Evolutionary conservation across 768 basidiomycete species (phyloP), one percentile per base, ranked within the genome.

Genomic region (Clavaria fumosa): DNA sequence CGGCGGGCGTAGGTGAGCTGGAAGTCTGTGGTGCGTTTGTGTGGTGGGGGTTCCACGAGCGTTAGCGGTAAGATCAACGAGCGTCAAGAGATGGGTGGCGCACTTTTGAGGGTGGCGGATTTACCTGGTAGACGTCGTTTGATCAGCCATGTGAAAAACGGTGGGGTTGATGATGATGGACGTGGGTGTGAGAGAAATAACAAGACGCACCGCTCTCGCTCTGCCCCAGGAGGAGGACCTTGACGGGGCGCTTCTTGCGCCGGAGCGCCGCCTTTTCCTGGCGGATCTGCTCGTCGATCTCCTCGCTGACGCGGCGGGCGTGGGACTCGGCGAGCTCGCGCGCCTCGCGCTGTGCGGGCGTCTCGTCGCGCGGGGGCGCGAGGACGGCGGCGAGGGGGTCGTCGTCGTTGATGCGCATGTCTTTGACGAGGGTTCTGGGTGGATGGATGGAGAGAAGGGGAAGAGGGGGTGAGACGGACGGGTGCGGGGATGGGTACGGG

Each of bases 21-120:
- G 48, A 84, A 85, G 51, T 83, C 75, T 72, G 40, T 6, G n/a
- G n/a, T n/a, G n/a, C n/a, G n/a, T n/a, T n/a, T n/a, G n/a, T n/a
- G n/a, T n/a, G n/a, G n/a, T n/a, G n/a, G n/a, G n/a, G n/a, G n/a
- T n/a, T n/a, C n/a, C n/a, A n/a, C n/a, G n/a, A n/a, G n/a, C n/a
- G n/a, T n/a, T n/a, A n/a, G n/a, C n/a, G n/a, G n/a, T n/a, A n/a
- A n/a, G n/a, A n/a, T n/a, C n/a, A n/a, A 31, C 43, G 20, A 31
- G 22, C 24, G 12, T 31, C 26, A 5, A 41, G n/a, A 15, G 19
- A 27, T 12, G 3, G 31, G 31, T 10, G 39, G 37, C 38, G 21
- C 46, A 82, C 80, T 84, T 57, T 85, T 85, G 38, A 85, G 50
- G 0, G 80, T 82, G 19, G 81, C 79, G 0, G 78, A 80, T 54